phyloP scores from a whole-genome alignment of 768 basidiomycete genomes.

The Clavaria fumosa region DNA sequence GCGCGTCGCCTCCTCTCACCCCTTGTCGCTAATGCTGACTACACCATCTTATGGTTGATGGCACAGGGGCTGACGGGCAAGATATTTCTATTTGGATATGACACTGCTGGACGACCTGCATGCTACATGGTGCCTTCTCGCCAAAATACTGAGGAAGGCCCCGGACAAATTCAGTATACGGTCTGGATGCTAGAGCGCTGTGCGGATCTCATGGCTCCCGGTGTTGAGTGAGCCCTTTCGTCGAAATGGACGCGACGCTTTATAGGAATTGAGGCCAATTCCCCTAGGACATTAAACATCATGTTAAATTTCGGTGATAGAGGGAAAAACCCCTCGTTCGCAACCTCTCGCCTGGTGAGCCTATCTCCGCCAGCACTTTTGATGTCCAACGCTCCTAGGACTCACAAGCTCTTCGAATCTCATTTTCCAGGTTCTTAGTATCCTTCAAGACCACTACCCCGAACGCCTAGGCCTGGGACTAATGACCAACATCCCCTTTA shows the following conservation, averaged over 20 bases:
- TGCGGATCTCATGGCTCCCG: slow-evolving; percentile 65
- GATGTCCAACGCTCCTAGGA: too few species aligned
- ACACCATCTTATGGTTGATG: too few species aligned
- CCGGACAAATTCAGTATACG: slow-evolving; percentile 53
- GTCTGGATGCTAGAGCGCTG: slow-evolving; percentile 69
- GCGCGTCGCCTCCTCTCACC: too few species aligned
- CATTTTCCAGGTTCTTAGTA: slow-evolving; percentile 27
- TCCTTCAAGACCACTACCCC: slow-evolving; percentile 73
- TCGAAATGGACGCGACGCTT: slow-evolving; percentile 5
- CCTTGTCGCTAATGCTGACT: too few species aligned
- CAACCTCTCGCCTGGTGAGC: too few species aligned
- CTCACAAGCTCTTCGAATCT: too few species aligned
- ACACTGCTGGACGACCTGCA: slow-evolving; percentile 45
- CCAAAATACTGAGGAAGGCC: slow-evolving; percentile 63
- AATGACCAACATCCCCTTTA: slow-evolving; percentile 69
- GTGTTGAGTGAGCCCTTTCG: slow-evolving; percentile 76
- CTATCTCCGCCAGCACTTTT: slow-evolving; percentile 23
- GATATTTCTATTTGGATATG: slow-evolving; percentile 63
- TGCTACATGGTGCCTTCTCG: slow-evolving; percentile 53
- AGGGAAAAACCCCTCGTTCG: slow-evolving; percentile 39
- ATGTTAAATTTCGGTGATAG: slow-evolving; percentile 64
- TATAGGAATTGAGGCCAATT: not conserved
- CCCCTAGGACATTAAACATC: slow-evolving; percentile 42
- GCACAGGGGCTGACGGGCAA: slow-evolving; percentile 68
- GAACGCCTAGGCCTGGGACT: slow-evolving; percentile 68